phyloP scores from a whole-genome alignment of 331 rosid species.

The Phaseolus coccineus region DNA sequence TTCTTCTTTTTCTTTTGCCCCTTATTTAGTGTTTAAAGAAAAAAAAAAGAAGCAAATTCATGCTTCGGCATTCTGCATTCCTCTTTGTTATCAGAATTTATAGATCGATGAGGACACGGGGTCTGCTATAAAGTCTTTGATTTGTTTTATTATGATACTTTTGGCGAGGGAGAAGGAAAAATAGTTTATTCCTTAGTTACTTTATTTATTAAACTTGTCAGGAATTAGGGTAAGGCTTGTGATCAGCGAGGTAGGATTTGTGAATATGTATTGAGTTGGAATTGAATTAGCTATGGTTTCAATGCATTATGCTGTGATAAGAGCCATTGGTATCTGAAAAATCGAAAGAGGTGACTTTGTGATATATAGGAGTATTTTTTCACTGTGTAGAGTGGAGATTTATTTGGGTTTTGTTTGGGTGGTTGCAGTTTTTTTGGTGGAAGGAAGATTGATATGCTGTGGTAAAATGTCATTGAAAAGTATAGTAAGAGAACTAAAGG shows the following conservation, averaged over 20 bases:
- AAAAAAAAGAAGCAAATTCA: neutral
- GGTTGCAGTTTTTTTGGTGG: conserved; percentile 45
- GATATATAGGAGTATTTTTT: neutral
- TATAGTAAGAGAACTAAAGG: conserved; percentile 73
- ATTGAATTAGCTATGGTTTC: conserved; percentile 33
- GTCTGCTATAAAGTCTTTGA: neutral
- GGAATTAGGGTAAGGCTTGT: neutral
- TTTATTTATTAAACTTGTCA: conserved; percentile 27
- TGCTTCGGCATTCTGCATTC: conserved; percentile 35
- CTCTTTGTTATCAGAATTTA: neutral
- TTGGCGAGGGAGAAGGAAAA: conserved; percentile 1
- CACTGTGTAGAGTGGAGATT: conserved; percentile 1
- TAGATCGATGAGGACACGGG: conserved; percentile 31
- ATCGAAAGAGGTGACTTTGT: conserved; percentile 14
- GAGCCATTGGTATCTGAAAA: neutral
- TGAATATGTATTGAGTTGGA: conserved; percentile 26
- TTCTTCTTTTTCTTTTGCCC: neutral
- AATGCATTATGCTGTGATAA: conserved; percentile 18
- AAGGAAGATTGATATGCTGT: conserved; percentile 52
- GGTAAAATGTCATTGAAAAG: conserved; percentile 73
- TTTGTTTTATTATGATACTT: neutral
- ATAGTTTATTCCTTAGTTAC: conserved; percentile 40
- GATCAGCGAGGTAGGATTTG: neutral
- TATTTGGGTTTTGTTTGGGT: conserved; percentile 27
- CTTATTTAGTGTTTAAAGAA: neutral